phyloP scores from a whole-genome alignment of 2,329 filamentous ascomycete species.

The Blumeria hordei region DNA sequence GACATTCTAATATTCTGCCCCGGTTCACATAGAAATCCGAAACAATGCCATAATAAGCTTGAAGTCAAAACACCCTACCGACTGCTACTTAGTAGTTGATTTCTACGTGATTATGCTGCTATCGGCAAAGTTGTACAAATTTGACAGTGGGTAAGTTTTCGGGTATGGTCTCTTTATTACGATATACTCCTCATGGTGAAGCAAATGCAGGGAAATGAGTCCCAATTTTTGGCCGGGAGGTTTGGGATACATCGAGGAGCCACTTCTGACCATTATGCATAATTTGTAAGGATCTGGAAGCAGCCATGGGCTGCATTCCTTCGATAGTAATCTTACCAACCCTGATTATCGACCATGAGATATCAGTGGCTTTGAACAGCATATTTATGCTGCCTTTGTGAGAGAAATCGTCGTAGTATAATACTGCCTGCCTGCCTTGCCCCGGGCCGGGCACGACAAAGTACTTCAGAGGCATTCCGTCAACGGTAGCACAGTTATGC shows the following conservation, averaged over 20 bases:
- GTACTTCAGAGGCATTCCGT: background rate
- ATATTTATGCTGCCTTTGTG: background rate
- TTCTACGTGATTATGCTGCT: no score
- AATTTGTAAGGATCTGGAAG: background rate
- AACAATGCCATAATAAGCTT: no score
- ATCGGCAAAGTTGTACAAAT: no score
- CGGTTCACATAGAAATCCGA: no score
- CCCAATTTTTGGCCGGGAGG: background rate
- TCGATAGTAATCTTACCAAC: slow-evolving; percentile 1
- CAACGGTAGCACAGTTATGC: background rate
- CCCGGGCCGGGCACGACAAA: background rate
- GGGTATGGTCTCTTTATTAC: no score
- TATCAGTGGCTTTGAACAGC: background rate
- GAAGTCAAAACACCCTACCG: no score
- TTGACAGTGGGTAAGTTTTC: no score
- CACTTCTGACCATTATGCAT: background rate
- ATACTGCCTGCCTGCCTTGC: background rate
- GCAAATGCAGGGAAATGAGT: background rate
- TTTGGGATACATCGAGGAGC: background rate
- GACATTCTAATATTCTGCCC: no score
- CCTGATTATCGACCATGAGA: background rate
- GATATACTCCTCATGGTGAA: background rate
- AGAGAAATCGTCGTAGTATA: background rate
- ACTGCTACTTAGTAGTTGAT: no score
- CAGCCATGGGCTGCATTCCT: background rate